These are phyloP conservation scores for Aspergillus proliferans DNA, from an alignment of 2,329 filamentous ascomycete species.

Conservation along the genomic window DNA sequence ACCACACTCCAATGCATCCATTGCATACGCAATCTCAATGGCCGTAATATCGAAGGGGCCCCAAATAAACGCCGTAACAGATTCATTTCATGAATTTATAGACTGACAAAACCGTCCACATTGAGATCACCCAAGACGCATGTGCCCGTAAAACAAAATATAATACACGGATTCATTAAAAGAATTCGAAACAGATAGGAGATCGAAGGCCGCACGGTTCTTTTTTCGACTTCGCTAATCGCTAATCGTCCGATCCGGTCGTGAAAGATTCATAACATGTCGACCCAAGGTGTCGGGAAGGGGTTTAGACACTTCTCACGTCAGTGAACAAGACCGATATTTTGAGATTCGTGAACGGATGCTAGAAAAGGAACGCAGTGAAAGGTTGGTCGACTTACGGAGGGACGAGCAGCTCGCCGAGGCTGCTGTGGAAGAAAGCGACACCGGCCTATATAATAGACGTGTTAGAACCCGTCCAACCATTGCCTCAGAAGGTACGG, in stretches of 20 bases:
- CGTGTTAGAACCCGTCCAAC: constrained; percentile 6
- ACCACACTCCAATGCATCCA: too few species aligned
- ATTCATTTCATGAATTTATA: constrained; percentile 4
- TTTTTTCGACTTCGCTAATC: constrained; percentile 1
- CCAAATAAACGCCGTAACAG: not conserved
- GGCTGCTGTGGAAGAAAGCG: constrained; percentile 61
- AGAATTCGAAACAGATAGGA: constrained; percentile 7
- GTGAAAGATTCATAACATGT: constrained; percentile 5
- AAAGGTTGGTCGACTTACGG: constrained; percentile 38
- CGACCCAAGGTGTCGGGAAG: constrained; percentile 1
- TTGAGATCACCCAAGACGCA: constrained; percentile 6
- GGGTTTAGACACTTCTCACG: constrained; percentile 14
- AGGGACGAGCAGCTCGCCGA: constrained; percentile 62
- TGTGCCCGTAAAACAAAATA: constrained; percentile 18
- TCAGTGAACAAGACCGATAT: constrained; percentile 11
- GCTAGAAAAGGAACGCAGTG: constrained; percentile 15
- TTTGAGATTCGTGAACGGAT: not conserved
- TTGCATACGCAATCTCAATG: not conserved
- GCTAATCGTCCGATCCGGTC: not conserved
- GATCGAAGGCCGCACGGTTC: not conserved
- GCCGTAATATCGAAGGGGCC: not conserved
- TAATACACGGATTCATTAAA: constrained; percentile 19
- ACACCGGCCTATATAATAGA: constrained; percentile 52
- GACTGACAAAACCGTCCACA: constrained; percentile 2
- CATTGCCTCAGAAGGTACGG: not conserved